Base-by-base conservation (phyloP, 1,139 yeast genomes). In the Magnusiomyces magnusii region DNA sequence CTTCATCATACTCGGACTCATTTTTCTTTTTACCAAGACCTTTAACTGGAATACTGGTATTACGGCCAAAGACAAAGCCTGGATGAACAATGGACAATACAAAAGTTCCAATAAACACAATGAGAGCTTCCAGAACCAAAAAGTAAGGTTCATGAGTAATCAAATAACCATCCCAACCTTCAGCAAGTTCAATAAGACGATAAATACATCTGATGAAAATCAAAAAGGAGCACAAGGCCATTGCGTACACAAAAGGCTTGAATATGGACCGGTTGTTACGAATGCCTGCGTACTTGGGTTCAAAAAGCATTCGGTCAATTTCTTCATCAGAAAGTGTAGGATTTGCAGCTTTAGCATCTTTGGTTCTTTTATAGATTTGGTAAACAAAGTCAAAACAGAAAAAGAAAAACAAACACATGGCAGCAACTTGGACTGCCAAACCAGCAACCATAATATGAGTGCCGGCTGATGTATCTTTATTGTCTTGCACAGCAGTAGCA, bases 381-480 rank as follows among this genome's bases (percentile, higher is more conserved):
- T 71, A 76, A 58, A 82, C 69, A 68, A 86, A 84, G 62, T 78
- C 80, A 55, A 75, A 71, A 80, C 84, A 85, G 53, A 87, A 76
- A 2, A 74, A 49, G 53, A 86, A 71, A 71, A 88, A 91, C 0
- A 84, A 62, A 0, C 82, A 66, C 87, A 91, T 88, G 15, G 91
- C 81, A 24, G 80, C 77, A 13, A 90, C 91, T 74, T 92, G 97
- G 66, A 87, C 76, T 0, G 84, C 83, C 62, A 92, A 79, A 36
- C 97, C 97, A 1, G 83, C 96, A 63, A 89, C 83, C 87, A 91
- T 88, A 58, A 86, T 76, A 71, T 87, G 77, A 0, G 89, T 80
- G 44, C 97, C 98, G 0, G 76, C 71, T 1, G 68, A 71, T 0
- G 83, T 68, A 58, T 69, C 64, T 7, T 31, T 31, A 25, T 73